These are phyloP conservation scores for Penicillium vulpinum DNA, from an alignment of 2,329 filamentous ascomycete genomes.

Conservation along the genomic window DNA sequence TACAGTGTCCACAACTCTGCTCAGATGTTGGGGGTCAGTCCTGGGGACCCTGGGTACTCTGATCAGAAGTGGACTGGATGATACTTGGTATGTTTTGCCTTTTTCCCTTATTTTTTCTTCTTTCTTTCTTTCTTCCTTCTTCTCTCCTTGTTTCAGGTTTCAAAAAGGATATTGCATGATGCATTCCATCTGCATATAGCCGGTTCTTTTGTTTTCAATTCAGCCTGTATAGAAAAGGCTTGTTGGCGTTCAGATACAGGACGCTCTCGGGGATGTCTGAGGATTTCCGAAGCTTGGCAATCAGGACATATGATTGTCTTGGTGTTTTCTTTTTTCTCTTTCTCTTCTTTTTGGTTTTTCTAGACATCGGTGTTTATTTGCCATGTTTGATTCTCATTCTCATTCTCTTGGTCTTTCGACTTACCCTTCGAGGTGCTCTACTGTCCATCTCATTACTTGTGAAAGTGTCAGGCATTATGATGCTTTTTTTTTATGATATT, in stretches of 20 bases:
- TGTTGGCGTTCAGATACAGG: conserved; percentile 27
- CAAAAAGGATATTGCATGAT: conserved; percentile 8
- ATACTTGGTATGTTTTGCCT: neutral
- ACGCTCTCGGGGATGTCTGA: conserved; percentile 7
- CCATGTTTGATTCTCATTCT: neutral
- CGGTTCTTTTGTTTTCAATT: neutral
- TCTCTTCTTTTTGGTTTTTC: neutral
- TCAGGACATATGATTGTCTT: neutral
- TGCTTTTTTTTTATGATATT: conserved; percentile 11
- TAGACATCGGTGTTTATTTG: neutral
- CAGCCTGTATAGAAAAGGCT: conserved; percentile 18
- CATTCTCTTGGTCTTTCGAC: neutral
- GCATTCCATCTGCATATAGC: conserved; percentile 1
- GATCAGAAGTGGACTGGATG: conserved; percentile 33
- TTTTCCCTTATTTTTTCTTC: neutral
- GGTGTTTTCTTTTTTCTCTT: neutral
- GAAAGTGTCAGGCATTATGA: neutral
- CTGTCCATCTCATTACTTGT: neutral
- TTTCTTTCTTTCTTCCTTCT: neutral
- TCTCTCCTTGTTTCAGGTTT: neutral
- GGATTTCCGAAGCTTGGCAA: neutral
- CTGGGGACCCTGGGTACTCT: conserved; percentile 28
- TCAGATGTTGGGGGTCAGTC: conserved; percentile 32
- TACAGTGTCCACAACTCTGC: conserved; percentile 30
- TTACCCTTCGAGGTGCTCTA: neutral